Base-by-base conservation (phyloP, 192 early-diverging fungal genomes). In the Coemansia sp. region DNA sequence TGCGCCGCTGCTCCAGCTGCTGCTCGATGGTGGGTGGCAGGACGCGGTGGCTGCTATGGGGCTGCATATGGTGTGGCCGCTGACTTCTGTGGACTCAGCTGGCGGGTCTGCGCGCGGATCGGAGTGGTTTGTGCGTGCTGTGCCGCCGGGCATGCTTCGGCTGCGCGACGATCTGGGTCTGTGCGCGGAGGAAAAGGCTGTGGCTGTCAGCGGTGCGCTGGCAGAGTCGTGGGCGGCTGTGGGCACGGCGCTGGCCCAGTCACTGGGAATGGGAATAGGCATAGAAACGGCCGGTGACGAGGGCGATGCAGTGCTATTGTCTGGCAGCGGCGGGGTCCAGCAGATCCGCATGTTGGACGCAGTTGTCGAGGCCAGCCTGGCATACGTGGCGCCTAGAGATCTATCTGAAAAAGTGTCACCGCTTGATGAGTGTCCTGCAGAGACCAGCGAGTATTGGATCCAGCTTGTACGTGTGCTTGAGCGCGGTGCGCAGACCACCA, bases 41-140 rank as follows among this genome's bases (percentile, higher is more conserved):
- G 68, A 70, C 36, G 56, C 68, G 1, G 32, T 73, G 18, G 74
- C 69, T 11, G 79, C 79, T 3, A 69, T 82, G 69, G 79, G 73
- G 4, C 50, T 72, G 67, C 73, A 82, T 30, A 32, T 76, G 60
- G 70, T 70, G 16, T 64, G 33, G 4, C 56, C 67, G 0, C 45
- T 69, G 40, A 25, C 16, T 5, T 3, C 25, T 30, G 30, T 40
- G 0, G 2, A 50, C 55, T 17, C 29, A 12, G 5, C 29, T 12
- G 57, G 34, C 7, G 18, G 16, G 25, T 22, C 29, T n/a, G 51
- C 49, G 12, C 11, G 40, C 3, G 66, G 50, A 3, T 33, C 63
- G 34, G 64, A 58, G 20, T 73, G 67, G 67, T 72, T 82, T 67
- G 71, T 70, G 17, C 60, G 64, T 0, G 67, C 33, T 0, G 74